Conservation (phyloP, 345 rosid species). For the Arabidopsis thaliana region TAIR10.1 NC_003076.8:24714501-24715000, state of each 20-base stretch:
- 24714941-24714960: slow-evolving; percentile 90
- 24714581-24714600: slow-evolving; percentile 69
- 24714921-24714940: slow-evolving; percentile 95
- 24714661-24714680: slow-evolving; percentile 18
- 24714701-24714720: slow-evolving; percentile 98
- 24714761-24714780: slow-evolving; percentile 91
- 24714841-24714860: slow-evolving; percentile 12
- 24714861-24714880: slow-evolving; percentile 18
- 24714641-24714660: slow-evolving; percentile 20
- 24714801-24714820: slow-evolving; percentile 3
- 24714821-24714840: not conserved
- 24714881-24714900: slow-evolving; percentile 99
- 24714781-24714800: slow-evolving; percentile 93
- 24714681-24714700: slow-evolving; percentile 43
- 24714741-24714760: slow-evolving; percentile 80
- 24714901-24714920: slow-evolving; percentile 98
- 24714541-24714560: slow-evolving; percentile 58
- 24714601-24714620: slow-evolving; percentile 68
- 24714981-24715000: slow-evolving; percentile 52
- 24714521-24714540: slow-evolving; percentile 11
- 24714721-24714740: slow-evolving; percentile 95
- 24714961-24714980: slow-evolving; percentile 97
- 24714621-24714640: slow-evolving; percentile 1
- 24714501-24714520: slow-evolving; percentile 1
- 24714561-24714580: slow-evolving; percentile 98